Percentiles rank a stretch among this genome's conserved stretches.
Evolutionary conservation across 768 basidiomycete species (phyloP).

Genomic region (Trametes cubensis): DNA sequence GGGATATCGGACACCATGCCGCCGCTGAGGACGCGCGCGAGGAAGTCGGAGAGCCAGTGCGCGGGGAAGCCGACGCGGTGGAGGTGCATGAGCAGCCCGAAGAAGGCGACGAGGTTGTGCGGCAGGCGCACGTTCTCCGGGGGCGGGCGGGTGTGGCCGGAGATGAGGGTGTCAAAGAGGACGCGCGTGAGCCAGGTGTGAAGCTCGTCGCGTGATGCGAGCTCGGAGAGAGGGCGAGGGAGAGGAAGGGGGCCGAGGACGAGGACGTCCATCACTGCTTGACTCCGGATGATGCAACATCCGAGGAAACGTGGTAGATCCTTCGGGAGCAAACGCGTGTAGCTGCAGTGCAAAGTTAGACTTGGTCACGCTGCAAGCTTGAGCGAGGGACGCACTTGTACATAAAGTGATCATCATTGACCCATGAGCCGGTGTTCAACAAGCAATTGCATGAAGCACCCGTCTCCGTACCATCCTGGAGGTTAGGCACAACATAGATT

Average conservation of each 20-base stretch:
- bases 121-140: conserved; percentile 34
- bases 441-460: conserved; percentile 36
- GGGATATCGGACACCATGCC: conserved; percentile 31
- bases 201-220: conserved; percentile 32
- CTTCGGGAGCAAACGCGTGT: conserved; percentile 33
- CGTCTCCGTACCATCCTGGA: conserved; percentile 30
- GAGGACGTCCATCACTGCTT: conserved; percentile 5
- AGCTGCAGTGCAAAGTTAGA: conserved; percentile 23
- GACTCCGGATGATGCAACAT: conserved; percentile 27
- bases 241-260: conserved; percentile 3
- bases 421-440: conserved; percentile 35
- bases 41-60: conserved; percentile 40
- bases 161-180: conserved; percentile 33
- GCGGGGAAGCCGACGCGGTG: conserved; percentile 38
- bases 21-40: conserved; percentile 30
- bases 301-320: conserved; percentile 37
- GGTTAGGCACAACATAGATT: conserved; percentile 32
- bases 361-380: background rate
- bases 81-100: conserved; percentile 36
- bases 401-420: conserved; percentile 33
- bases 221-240: conserved; percentile 18
- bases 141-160: conserved; percentile 28
- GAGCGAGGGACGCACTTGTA: conserved; percentile 31
- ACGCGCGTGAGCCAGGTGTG: conserved; percentile 37
- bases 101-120: conserved; percentile 38